Percentiles rank a stretch among this genome's conserved stretches.
Evolutionary conservation across 805 yeast species (phyloP).

Genomic region (Metschnikowia lochheadii): DNA sequence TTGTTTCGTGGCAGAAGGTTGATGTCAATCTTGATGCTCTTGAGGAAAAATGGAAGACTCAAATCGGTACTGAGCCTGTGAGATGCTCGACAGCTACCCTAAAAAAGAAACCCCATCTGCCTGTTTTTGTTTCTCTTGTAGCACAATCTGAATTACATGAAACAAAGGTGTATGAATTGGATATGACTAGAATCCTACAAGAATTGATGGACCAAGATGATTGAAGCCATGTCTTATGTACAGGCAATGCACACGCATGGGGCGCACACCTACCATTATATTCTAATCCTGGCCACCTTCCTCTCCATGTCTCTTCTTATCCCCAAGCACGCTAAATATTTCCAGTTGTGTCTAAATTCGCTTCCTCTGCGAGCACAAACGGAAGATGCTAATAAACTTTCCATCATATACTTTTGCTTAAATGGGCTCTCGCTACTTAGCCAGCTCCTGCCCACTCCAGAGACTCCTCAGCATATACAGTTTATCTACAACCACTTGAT

Average conservation of each 20-base stretch:
- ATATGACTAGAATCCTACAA: slow-evolving; percentile 4
- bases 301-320: slow-evolving; percentile 13
- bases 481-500: slow-evolving; percentile 46
- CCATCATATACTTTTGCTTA: slow-evolving; percentile 67
- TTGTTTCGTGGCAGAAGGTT: not conserved
- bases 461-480: slow-evolving; percentile 24
- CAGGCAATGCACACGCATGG: not conserved
- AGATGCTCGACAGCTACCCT: not conserved
- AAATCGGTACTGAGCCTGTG: not conserved
- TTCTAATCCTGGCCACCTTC: not conserved
- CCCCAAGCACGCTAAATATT: slow-evolving; percentile 41
- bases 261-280: not conserved
- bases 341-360: slow-evolving; percentile 47
- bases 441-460: slow-evolving; percentile 25
- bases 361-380: slow-evolving; percentile 54
- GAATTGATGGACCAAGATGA: slow-evolving; percentile 1
- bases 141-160: slow-evolving; percentile 6
- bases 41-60: not conserved
- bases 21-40: not conserved
- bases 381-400: slow-evolving; percentile 66
- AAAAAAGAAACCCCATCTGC: not conserved
- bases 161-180: not conserved
- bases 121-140: not conserved
- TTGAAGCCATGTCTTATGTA: not conserved
- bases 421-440: slow-evolving; percentile 54